Conservation (phyloP, 306 rosid species). For the Medicago ruthenica region DNA sequence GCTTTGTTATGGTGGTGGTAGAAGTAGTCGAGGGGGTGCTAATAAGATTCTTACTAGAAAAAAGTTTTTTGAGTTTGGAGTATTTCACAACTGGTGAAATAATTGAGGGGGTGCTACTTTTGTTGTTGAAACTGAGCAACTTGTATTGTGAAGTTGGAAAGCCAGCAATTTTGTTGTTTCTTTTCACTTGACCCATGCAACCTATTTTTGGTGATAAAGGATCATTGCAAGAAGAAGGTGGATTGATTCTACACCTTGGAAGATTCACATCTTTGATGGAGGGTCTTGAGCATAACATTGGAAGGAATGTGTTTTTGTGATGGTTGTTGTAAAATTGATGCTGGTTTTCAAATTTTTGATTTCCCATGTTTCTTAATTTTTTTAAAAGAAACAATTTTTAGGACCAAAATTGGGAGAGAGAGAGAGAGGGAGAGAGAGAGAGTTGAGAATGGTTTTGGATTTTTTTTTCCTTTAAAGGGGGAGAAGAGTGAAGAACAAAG, state of each 20-base stretch:
- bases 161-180: slow-evolving; percentile 74
- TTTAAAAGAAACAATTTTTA: not conserved
- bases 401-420: too few species aligned
- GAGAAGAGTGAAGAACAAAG: slow-evolving; percentile 20
- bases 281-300: slow-evolving; percentile 82
- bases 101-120: slow-evolving; percentile 9
- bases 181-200: slow-evolving; percentile 96
- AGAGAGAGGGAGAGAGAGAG: not conserved
- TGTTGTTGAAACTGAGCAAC: slow-evolving; percentile 45
- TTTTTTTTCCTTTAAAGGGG: not conserved
- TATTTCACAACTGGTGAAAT: slow-evolving; percentile 53
- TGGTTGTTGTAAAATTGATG: slow-evolving; percentile 36
- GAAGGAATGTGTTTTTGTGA: slow-evolving; percentile 67
- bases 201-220: slow-evolving; percentile 87
- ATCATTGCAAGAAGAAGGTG: slow-evolving; percentile 46
- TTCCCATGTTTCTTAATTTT: slow-evolving; percentile 44
- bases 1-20: slow-evolving; percentile 34
- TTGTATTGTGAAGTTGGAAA: slow-evolving; percentile 49
- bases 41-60: slow-evolving; percentile 63
- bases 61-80: slow-evolving; percentile 74
- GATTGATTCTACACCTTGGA: slow-evolving; percentile 45
- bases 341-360: slow-evolving; percentile 44
- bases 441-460: not conserved
- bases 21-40: slow-evolving; percentile 45
- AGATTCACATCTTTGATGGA: slow-evolving; percentile 63